Evolutionary conservation across 257 asterid species (phyloP), one percentile per base, ranked within the genome.

Genomic region (Solanum ahanhuiri): DNA sequence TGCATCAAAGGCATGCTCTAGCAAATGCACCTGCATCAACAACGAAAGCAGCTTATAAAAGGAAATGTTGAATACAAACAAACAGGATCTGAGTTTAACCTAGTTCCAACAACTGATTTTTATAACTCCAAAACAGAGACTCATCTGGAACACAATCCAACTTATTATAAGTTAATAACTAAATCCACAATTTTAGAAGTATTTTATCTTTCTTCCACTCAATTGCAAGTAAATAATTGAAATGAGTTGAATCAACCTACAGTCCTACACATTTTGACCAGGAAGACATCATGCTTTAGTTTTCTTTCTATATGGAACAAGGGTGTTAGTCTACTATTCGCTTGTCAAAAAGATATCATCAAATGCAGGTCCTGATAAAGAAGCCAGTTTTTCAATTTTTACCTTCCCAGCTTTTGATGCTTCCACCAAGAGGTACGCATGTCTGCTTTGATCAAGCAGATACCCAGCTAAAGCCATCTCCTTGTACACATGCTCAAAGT

Each of bases 401-500:
- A 96, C 99, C 98, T 96, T 96, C 81, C 98, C 99, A 63, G 94
- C 94, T 91, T 86, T 90, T 83, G 98, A 95, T 76, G 98, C 96
- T 90, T 93, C 92, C 83, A 93, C 93, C 72, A 96, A 70, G 79
- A 94, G 85, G 67, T 33, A 81, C 41, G 93, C 93, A 76, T 92
- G 94, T 89, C 90, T 94, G 23, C 71, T 87, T 84, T 88, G 93
- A 91, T 93, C 93, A 39, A 93, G 85, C 83, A 75, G 93, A 91
- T 92, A 81, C 83, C 96, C 97, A 0, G 90, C 86, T 31, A 96
- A 93, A 72, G 89, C 73, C 98, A 95, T 96, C 88, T 94, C 97
- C 88, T 92, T 94, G 86, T 95, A 96, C 35, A 95, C 95, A 43
- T 90, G 87, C 82, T 94, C 99, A 83, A 96, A 96, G 88, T 94